These are phyloP conservation scores for Trichosporon sp. DNA, from an alignment of 1,284 basidiomycete species.

Conservation along the genomic window DNA sequence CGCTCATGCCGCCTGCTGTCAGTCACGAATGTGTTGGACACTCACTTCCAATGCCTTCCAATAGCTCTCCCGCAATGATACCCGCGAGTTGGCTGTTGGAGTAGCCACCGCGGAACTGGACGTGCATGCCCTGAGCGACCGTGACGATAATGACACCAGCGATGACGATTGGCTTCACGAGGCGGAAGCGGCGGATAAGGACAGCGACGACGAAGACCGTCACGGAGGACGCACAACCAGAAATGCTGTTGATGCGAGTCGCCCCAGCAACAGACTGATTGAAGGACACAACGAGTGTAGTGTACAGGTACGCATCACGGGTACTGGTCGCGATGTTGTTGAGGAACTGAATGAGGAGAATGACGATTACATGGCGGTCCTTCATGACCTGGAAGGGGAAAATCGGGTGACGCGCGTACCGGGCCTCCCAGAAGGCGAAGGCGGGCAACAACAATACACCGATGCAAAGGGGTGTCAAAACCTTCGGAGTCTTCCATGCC, in stretches of 20 bases:
- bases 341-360: constrained; percentile 33
- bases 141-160: constrained; percentile 31
- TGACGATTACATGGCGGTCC: constrained; percentile 48
- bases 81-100: constrained; percentile 30
- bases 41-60: constrained; percentile 47
- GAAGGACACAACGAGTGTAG: constrained; percentile 47
- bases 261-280: constrained; percentile 44
- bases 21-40: neutral
- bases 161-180: constrained; percentile 50
- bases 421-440: constrained; percentile 49
- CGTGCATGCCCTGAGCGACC: constrained; percentile 48
- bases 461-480: constrained; percentile 50
- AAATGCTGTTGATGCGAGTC: constrained; percentile 48
- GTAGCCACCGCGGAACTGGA: constrained; percentile 48
- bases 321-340: constrained; percentile 43
- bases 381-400: constrained; percentile 47
- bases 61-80: constrained; percentile 48
- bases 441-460: constrained; percentile 45
- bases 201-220: constrained; percentile 44
- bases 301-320: constrained; percentile 47
- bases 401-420: constrained; percentile 42
- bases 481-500: constrained; percentile 42
- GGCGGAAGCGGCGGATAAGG: constrained; percentile 42
- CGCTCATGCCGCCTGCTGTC: constrained; percentile 34
- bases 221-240: constrained; percentile 48